Percentiles rank a stretch among this genome's conserved stretches.
Conservation (phyloP, 2,329 filamentous ascomycete species). For the Diaporthe sp. region DNA sequence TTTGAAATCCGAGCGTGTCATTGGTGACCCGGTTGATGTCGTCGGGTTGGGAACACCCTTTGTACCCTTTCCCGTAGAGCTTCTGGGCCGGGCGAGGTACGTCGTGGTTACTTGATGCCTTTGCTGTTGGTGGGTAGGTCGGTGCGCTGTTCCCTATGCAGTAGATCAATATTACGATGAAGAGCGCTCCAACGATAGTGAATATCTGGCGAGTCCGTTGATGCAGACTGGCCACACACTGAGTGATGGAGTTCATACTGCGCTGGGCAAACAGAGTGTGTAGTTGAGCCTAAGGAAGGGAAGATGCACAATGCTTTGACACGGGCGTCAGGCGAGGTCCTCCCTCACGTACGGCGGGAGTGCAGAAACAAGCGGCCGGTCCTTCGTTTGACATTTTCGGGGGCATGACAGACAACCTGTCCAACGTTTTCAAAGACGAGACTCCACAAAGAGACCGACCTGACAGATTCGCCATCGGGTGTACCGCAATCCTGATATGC, state of each 20-base stretch:
- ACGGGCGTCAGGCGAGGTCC: not conserved
- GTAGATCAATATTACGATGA: constrained; percentile 1
- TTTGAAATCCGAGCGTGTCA: constrained; percentile 49
- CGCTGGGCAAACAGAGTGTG: too few relatives aligned
- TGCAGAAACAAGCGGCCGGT: not conserved
- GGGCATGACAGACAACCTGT: not conserved
- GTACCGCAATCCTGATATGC: not conserved
- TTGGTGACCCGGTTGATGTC: constrained; percentile 47
- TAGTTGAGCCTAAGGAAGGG: not conserved
- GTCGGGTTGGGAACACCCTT: constrained; percentile 36
- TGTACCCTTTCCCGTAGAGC: constrained; percentile 41
- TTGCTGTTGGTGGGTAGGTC: not conserved
- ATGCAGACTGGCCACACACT: not conserved
- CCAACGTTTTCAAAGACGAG: too few relatives aligned
- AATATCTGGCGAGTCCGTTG: constrained; percentile 24
- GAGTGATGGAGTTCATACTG: not conserved
- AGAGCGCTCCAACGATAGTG: not conserved
- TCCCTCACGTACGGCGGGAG: not conserved
- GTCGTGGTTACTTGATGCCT: not conserved
- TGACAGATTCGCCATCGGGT: not conserved
- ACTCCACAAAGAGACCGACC: not conserved
- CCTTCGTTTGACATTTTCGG: not conserved
- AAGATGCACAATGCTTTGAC: not conserved
- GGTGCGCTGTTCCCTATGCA: constrained; percentile 3
- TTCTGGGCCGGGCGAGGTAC: not conserved